A percentile compares a stretch with the other conserved stretches of the same genome.
Evolutionary conservation across 1,284 basidiomycete genomes (phyloP).

Genomic region (Ustilago trichophora): DNA sequence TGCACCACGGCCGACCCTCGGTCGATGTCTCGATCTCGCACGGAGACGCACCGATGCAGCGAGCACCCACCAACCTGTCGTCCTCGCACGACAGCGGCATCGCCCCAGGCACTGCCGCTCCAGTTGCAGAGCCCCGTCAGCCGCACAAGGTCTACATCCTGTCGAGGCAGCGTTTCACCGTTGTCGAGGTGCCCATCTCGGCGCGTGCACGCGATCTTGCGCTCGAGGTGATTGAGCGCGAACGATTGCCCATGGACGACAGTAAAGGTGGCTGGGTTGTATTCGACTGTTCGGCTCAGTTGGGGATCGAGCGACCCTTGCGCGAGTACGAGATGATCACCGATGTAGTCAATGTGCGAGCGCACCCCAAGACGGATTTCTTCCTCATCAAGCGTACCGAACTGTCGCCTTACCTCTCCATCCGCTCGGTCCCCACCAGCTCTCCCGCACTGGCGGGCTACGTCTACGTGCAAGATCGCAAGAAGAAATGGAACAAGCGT

Average conservation of each 20-base stretch:
- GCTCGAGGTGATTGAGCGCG: conserved; percentile 44
- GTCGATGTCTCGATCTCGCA: conserved; percentile 1
- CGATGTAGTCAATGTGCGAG: conserved; percentile 50
- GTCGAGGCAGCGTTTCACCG: conserved; percentile 50
- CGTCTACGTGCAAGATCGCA: conserved; percentile 58
- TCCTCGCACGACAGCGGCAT: conserved; percentile 7
- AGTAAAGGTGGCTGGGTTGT: conserved; percentile 58
- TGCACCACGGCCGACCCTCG: conserved; percentile 22
- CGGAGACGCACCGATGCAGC: conserved; percentile 9
- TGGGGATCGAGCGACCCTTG: conserved; percentile 63
- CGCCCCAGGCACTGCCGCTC: not conserved
- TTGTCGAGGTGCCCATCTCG: conserved; percentile 43
- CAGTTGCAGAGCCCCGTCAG: conserved; percentile 14
- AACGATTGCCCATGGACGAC: conserved; percentile 49
- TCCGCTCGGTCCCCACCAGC: conserved; percentile 49
- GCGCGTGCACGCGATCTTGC: conserved; percentile 56
- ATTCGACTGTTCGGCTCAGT: conserved; percentile 55
- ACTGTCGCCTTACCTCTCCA: conserved; percentile 51
- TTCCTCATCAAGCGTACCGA: conserved; percentile 62
- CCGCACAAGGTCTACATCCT: conserved; percentile 53
- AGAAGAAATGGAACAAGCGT: conserved; percentile 60
- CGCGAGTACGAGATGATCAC: conserved; percentile 64
- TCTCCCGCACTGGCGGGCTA: conserved; percentile 60
- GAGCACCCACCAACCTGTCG: conserved; percentile 2
- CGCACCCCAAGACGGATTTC: conserved; percentile 42